Evolutionary conservation across 2,329 filamentous ascomycete species (phyloP).

Genomic region (Pseudogymnoascus sp.): DNA sequence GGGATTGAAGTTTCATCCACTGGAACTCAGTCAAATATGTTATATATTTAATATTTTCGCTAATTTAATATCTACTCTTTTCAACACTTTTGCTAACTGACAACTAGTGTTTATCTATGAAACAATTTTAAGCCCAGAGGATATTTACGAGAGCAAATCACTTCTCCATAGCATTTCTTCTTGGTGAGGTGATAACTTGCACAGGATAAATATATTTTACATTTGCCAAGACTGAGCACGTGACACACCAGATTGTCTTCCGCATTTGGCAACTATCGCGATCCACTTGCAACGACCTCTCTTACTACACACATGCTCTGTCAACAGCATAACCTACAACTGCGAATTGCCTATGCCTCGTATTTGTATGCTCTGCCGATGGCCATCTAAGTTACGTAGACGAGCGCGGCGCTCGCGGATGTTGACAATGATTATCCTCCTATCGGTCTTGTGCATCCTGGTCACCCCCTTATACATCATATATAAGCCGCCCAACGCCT

Average conservation of each 20-base stretch:
- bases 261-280: background rate
- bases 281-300: background rate
- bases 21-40: too few species aligned
- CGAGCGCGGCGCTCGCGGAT: background rate
- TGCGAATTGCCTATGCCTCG: conserved; percentile 3
- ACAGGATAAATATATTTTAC: background rate
- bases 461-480: conserved; percentile 46
- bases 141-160: background rate
- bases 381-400: conserved; percentile 3
- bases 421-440: background rate
- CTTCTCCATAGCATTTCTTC: background rate
- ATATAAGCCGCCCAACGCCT: conserved; percentile 69
- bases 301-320: background rate
- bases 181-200: background rate
- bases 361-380: conserved; percentile 4
- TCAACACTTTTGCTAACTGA: background rate
- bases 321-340: background rate
- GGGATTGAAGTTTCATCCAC: too few species aligned
- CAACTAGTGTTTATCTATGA: background rate
- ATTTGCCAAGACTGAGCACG: background rate
- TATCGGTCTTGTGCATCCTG: background rate
- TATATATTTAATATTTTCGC: background rate
- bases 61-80: background rate
- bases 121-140: background rate
- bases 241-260: background rate